Evolutionary conservation across 805 yeast genomes (phyloP).

Genomic region (Debaryomyces prosopidis): DNA sequence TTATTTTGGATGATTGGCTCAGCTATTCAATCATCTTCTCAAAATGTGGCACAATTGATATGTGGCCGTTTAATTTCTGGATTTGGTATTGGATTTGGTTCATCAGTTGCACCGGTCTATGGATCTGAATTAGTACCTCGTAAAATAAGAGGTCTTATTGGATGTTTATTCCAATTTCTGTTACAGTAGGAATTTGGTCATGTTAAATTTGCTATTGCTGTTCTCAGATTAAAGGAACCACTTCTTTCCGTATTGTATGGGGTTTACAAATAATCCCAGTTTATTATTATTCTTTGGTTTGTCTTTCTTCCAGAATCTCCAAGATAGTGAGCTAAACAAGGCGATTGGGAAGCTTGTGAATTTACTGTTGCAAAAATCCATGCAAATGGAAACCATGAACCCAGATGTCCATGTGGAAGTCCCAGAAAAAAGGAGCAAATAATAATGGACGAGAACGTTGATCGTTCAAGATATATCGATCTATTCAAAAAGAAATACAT

Average conservation of each 20-base stretch:
- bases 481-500: slow-evolving; percentile 49
- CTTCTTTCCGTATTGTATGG: slow-evolving; percentile 34
- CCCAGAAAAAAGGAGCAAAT: slow-evolving; percentile 41
- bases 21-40: slow-evolving; percentile 32
- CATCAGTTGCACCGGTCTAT: slow-evolving; percentile 61
- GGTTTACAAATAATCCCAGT: slow-evolving; percentile 28
- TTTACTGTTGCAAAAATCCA: slow-evolving; percentile 26
- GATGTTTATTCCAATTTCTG: slow-evolving; percentile 57
- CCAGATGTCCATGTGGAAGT: slow-evolving; percentile 34
- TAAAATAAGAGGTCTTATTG: slow-evolving; percentile 54
- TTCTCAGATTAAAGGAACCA: slow-evolving; percentile 37
- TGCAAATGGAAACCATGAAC: slow-evolving; percentile 24
- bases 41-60: slow-evolving; percentile 39
- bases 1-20: slow-evolving; percentile 33
- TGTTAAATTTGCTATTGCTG: slow-evolving; percentile 55
- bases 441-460: slow-evolving; percentile 49
- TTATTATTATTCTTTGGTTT: slow-evolving; percentile 20
- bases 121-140: slow-evolving; percentile 60
- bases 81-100: slow-evolving; percentile 58
- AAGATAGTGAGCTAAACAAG: slow-evolving; percentile 33
- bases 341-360: slow-evolving; percentile 30
- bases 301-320: slow-evolving; percentile 33
- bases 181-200: slow-evolving; percentile 59
- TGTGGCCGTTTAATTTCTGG: slow-evolving; percentile 56
- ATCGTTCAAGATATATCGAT: slow-evolving; percentile 41